A percentile compares a stretch with the other conserved stretches of the same genome.
Evolutionary conservation across 2,329 filamentous ascomycete species (phyloP).

Genomic region (Diaporthe citri): DNA sequence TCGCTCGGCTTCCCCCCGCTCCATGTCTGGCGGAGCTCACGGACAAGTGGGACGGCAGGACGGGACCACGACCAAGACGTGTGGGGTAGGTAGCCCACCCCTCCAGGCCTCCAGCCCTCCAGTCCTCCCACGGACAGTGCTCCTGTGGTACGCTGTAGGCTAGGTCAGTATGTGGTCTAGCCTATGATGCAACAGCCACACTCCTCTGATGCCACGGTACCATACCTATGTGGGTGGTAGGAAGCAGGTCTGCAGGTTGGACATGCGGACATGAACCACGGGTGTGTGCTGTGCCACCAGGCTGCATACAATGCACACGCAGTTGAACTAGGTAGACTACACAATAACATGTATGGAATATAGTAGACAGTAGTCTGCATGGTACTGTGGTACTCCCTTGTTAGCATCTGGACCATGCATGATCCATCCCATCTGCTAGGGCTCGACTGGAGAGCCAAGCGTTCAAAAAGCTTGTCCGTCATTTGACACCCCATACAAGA

Average conservation of each 20-base stretch:
- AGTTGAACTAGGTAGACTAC: neutral
- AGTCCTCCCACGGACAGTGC: neutral
- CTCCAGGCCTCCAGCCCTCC: neutral
- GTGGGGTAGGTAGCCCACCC: conserved; percentile 29
- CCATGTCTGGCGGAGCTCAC: conserved; percentile 7
- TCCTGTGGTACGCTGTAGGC: neutral
- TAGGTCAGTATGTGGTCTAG: neutral
- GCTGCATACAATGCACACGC: neutral
- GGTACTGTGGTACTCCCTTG: conserved; percentile 1
- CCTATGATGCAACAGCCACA: neutral
- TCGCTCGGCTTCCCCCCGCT: conserved; percentile 44
- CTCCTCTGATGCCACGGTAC: conserved; percentile 1
- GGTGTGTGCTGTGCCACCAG: conserved; percentile 1
- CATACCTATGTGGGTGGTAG: neutral
- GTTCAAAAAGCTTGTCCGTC: conserved; percentile 30
- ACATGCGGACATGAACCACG: conserved; percentile 9
- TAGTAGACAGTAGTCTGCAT: neutral
- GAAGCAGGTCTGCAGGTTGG: neutral
- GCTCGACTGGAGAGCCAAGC: conserved; percentile 18
- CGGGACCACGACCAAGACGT: neutral
- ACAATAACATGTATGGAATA: neutral
- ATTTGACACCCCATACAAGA: neutral
- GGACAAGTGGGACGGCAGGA: conserved; percentile 25
- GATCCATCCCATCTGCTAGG: conserved; percentile 27
- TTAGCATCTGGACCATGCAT: neutral